Conservation (phyloP, 176 grass and related monocot species). For the Carex kokanica region DNA sequence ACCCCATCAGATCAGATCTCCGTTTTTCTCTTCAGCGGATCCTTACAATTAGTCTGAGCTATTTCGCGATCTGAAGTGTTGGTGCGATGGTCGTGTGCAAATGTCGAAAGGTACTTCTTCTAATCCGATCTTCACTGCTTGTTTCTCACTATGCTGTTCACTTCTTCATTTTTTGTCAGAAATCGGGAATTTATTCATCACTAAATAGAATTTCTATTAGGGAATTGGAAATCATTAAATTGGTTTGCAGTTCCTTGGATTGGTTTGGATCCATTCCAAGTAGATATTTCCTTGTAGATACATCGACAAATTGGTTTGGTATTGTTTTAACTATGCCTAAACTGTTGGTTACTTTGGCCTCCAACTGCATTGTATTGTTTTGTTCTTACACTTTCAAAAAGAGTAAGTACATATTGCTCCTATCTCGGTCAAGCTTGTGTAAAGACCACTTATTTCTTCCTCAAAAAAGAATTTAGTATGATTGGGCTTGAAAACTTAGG, state of each 20-base stretch:
- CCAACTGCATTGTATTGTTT: slow-evolving; percentile 8
- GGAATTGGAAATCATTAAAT: neutral
- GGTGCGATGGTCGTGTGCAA: slow-evolving; percentile 93
- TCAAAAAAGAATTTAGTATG: neutral
- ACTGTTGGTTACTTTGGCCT: neutral
- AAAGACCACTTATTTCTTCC: neutral
- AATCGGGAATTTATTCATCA: slow-evolving; percentile 18
- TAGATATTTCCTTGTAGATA: neutral
- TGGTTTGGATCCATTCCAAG: neutral
- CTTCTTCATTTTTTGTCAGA: neutral
- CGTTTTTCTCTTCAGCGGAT: neutral
- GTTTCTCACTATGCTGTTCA: neutral
- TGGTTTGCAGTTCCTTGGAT: neutral
- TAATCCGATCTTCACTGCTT: slow-evolving; percentile 6
- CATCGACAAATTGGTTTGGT: neutral
- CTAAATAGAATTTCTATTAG: slow-evolving; percentile 11
- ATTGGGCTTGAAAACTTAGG: neutral
- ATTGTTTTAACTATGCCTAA: neutral
- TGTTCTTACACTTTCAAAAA: neutral
- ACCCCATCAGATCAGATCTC: slow-evolving; percentile 1
- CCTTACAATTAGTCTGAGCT: neutral
- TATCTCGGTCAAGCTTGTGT: neutral
- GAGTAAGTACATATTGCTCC: neutral
- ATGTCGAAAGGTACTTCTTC: slow-evolving; percentile 86
- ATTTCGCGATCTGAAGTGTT: slow-evolving; percentile 13